Evolutionary conservation across 768 basidiomycete genomes (phyloP), one percentile per base, ranked within the genome.

Genomic region (Collybia mongolica): DNA sequence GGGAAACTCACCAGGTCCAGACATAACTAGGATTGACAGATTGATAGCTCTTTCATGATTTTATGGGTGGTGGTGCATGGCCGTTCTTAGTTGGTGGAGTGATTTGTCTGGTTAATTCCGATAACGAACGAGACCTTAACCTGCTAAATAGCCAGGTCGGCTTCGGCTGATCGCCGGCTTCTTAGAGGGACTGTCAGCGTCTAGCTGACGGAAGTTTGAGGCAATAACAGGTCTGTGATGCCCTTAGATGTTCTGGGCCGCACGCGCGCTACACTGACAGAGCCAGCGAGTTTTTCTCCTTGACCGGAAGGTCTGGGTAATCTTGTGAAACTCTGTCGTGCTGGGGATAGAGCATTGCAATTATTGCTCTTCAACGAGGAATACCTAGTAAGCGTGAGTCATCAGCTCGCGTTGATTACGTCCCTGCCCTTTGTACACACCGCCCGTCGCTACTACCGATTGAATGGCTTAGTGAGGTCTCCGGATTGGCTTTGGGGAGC

Each of bases 21-120:
- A 52, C 51, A 88, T 90, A 89, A 86, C 77, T 84, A 75, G 82
- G 80, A 77, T 76, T 75, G 79, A 80, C 76, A 80, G 79, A 81
- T 79, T 80, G 80, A 81, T 80, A 80, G 80, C 80, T 81, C 80
- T 82, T 81, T 82, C 78, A 72, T 78, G 79, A 81, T 79, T 80
- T 75, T 76, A 78, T 86, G 83, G 84, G 83, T 86, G 84, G 84
- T 86, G 83, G 84, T 87, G 84, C 84, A 87, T 87, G 84, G 85
- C 84, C 82, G 80, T 87, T 87, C 84, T 86, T 87, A 86, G 84
- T 87, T 87, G 80, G 82, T 74, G 86, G 86, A 89, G 87, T 88
- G 88, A 90, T 89, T 90, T 90, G 88, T 90, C 88, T 90, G 88
- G 87, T 89, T 90, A 89, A 90, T 89, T 89, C 85, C 82, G 86